These are phyloP conservation scores for Cyclotella atomus DNA, from an alignment of 108 stramenopile species.

Conservation along the genomic window DNA sequence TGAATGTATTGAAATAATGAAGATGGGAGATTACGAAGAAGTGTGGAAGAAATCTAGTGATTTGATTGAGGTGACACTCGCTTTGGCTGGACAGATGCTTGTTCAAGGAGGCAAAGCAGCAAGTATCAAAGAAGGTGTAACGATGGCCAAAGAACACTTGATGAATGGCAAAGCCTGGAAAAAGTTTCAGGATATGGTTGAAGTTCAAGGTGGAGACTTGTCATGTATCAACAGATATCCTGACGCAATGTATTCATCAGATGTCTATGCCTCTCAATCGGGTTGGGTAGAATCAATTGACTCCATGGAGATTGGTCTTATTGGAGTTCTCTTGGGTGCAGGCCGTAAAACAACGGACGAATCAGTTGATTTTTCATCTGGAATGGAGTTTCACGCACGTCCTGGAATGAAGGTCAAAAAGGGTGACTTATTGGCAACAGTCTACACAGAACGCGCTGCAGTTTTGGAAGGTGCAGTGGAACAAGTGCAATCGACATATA, in stretches of 20 bases:
- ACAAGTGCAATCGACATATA: slow-evolving; percentile 7
- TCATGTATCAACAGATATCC: slow-evolving; percentile 45
- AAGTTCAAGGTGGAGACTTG: slow-evolving; percentile 80
- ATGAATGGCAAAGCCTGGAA: slow-evolving; percentile 61
- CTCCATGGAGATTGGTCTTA: slow-evolving; percentile 60
- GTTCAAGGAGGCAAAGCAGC: slow-evolving; percentile 51
- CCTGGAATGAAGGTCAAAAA: slow-evolving; percentile 56
- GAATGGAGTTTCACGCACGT: slow-evolving; percentile 60
- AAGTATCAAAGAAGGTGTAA: slow-evolving; percentile 53
- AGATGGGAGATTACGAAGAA: slow-evolving; percentile 19
- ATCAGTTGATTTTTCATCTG: slow-evolving; percentile 64
- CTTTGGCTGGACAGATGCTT: slow-evolving; percentile 81
- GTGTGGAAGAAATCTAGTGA: slow-evolving; percentile 23
- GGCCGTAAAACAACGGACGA: slow-evolving; percentile 69
- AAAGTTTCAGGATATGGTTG: slow-evolving; percentile 78
- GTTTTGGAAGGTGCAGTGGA: slow-evolving; percentile 20
- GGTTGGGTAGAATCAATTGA: slow-evolving; percentile 61
- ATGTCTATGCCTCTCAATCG: slow-evolving; percentile 33
- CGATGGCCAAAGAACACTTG: slow-evolving; percentile 52
- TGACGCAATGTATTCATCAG: slow-evolving; percentile 28
- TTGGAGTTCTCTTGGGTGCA: slow-evolving; percentile 68
- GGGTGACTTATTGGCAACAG: slow-evolving; percentile 58
- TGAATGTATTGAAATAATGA: slow-evolving; percentile 79
- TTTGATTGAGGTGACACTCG: slow-evolving; percentile 63
- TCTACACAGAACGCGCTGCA: slow-evolving; percentile 35